phyloP scores from a whole-genome alignment of 2,329 filamentous ascomycete species.

The Phoma sp. region DNA sequence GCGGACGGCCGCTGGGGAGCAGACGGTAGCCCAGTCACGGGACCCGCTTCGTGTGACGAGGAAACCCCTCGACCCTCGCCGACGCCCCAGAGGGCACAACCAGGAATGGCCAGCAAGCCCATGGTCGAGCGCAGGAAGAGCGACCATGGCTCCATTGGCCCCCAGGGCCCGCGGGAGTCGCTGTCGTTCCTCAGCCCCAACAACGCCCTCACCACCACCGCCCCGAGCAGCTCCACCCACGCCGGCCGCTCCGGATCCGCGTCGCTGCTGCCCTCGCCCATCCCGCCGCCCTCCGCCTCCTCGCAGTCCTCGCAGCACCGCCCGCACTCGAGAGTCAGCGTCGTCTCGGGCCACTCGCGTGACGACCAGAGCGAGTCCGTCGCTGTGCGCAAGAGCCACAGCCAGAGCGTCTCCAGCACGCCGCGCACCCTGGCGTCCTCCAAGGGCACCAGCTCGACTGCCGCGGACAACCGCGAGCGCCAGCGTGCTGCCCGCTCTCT shows the following conservation, averaged over 20 bases:
- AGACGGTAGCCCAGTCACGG: conserved; percentile 16
- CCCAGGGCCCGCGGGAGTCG: conserved; percentile 6
- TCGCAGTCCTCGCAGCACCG: conserved; percentile 39
- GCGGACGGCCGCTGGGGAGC: conserved; percentile 14
- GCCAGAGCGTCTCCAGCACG: conserved; percentile 46
- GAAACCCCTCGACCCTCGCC: conserved; percentile 26
- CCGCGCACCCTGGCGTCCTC: conserved; percentile 48
- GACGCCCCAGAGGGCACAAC: conserved; percentile 9
- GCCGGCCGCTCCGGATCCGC: conserved; percentile 12
- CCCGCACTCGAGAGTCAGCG: conserved; percentile 42
- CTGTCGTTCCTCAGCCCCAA: conserved; percentile 28
- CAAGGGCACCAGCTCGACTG: conserved; percentile 35
- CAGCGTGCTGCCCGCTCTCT: conserved; percentile 47
- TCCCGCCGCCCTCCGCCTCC: conserved; percentile 41
- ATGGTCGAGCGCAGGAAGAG: conserved; percentile 39
- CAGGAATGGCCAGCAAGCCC: conserved; percentile 41
- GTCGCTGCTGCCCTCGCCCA: conserved; percentile 42
- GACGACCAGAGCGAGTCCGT: conserved; percentile 36
- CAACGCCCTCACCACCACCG: conserved; percentile 21
- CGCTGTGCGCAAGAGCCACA: conserved; percentile 40
- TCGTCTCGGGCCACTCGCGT: conserved; percentile 33
- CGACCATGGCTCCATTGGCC: conserved; percentile 29
- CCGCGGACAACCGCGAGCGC: conserved; percentile 40
- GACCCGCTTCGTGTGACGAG: conserved; percentile 29
- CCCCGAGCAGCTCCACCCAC: conserved; percentile 19